Conservation (phyloP, 176 grass and related monocot genomes). For the Tillandsia leiboldiana region DNA sequence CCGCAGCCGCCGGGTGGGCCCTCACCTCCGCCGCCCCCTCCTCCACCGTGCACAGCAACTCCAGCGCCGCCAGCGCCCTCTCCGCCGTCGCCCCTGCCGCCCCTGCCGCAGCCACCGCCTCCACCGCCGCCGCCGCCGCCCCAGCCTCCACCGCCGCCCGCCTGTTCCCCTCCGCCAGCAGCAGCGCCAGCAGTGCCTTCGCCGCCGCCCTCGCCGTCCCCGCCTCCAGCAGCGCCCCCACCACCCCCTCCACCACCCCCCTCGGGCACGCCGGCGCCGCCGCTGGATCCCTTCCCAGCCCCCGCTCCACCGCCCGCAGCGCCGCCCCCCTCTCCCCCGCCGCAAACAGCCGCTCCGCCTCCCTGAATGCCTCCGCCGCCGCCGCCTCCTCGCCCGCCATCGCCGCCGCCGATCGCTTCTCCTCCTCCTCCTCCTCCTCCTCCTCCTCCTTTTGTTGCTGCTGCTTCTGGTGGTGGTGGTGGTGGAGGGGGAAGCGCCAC, state of each 20-base stretch:
- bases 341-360: constrained; percentile 30
- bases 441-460: background rate
- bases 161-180: constrained; percentile 45
- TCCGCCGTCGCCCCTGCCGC: constrained; percentile 61
- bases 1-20: constrained; percentile 32
- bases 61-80: constrained; percentile 76
- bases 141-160: constrained; percentile 45
- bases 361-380: constrained; percentile 15
- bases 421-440: background rate
- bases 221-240: constrained; percentile 41
- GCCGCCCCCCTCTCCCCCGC: constrained; percentile 38
- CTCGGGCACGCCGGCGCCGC: constrained; percentile 19
- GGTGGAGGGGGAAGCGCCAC: constrained; percentile 68
- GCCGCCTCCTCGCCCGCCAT: constrained; percentile 27
- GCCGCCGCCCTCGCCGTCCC: constrained; percentile 45
- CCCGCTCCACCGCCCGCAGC: constrained; percentile 38
- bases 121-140: constrained; percentile 51
- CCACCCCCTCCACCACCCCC: constrained; percentile 40
- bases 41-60: constrained; percentile 62
- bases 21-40: constrained; percentile 46
- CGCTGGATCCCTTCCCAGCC: constrained; percentile 29
- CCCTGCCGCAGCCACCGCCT: constrained; percentile 56
- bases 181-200: constrained; percentile 53
- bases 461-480: constrained; percentile 40
- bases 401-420: background rate